Conservation (phyloP, 768 basidiomycete genomes). For the Daedaleopsis sinensis region DNA sequence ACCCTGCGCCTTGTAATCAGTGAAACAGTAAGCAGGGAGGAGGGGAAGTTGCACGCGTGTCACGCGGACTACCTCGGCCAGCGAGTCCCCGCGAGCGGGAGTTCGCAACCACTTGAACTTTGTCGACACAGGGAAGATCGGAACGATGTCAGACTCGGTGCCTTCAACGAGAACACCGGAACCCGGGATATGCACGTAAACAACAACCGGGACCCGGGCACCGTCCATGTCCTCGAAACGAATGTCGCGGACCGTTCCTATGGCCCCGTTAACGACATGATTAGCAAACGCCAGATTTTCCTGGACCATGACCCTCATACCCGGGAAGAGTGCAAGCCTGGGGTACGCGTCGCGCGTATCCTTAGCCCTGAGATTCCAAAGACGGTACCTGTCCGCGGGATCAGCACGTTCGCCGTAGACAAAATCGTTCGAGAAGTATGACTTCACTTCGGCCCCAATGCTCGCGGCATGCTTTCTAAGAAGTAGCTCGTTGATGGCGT, state of each 20-base stretch:
- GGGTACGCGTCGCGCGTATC: background rate
- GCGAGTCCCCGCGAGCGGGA: background rate
- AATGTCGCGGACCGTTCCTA: slow-evolving; percentile 16
- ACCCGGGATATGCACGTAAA: background rate
- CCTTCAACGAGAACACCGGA: background rate
- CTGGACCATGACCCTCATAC: slow-evolving; percentile 27
- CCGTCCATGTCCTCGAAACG: background rate
- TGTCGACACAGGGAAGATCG: background rate
- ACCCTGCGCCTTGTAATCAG: slow-evolving; percentile 34
- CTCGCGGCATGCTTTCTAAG: background rate
- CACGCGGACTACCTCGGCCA: background rate
- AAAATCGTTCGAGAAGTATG: background rate
- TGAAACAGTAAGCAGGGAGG: slow-evolving; percentile 31
- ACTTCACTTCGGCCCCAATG: background rate
- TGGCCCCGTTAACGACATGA: slow-evolving; percentile 20
- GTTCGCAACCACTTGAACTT: background rate
- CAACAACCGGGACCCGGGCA: background rate
- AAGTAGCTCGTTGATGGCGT: background rate
- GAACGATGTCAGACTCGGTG: background rate
- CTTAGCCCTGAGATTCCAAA: background rate
- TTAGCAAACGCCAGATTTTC: slow-evolving; percentile 19
- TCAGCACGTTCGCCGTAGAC: background rate
- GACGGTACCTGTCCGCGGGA: background rate
- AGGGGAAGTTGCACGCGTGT: slow-evolving; percentile 24
- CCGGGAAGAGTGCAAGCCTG: slow-evolving; percentile 17